Evolutionary conservation across 495 filamentous ascomycete species (phyloP).

Genomic region (Daldinia loculata): DNA sequence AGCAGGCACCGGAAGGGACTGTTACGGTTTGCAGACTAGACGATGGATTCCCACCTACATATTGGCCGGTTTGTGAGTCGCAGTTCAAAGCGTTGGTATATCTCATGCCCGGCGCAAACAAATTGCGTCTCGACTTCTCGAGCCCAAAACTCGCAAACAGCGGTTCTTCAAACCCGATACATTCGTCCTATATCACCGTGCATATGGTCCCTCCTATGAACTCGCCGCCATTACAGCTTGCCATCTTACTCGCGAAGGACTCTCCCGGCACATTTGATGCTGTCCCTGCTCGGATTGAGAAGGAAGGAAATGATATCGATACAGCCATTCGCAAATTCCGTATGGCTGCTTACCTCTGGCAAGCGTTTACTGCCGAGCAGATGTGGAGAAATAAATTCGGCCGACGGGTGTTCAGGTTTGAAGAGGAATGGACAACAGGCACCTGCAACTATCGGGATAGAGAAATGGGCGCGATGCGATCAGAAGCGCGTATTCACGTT

Average conservation of each 20-base stretch:
- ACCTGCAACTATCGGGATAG: conserved; percentile 76
- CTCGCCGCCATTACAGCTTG: conserved; percentile 82
- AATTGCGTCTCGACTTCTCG: conserved; percentile 82
- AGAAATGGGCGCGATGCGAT: conserved; percentile 75
- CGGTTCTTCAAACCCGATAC: conserved; percentile 71
- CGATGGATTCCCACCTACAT: conserved; percentile 79
- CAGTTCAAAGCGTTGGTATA: conserved; percentile 90
- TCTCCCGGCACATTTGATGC: conserved; percentile 88
- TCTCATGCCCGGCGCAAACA: conserved; percentile 87
- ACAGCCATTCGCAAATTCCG: conserved; percentile 84
- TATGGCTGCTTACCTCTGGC: conserved; percentile 94
- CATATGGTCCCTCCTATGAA: conserved; percentile 83
- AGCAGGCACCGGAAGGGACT: conserved; percentile 77
- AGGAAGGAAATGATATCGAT: conserved; percentile 82
- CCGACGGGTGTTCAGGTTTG: conserved; percentile 83
- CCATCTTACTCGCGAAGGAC: conserved; percentile 84
- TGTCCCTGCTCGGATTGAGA: conserved; percentile 73
- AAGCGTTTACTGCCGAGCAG: conserved; percentile 93
- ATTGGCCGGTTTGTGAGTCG: conserved; percentile 85
- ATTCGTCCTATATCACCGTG: conserved; percentile 79
- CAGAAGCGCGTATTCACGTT: conserved; percentile 87
- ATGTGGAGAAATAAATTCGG: conserved; percentile 90
- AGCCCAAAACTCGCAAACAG: conserved; percentile 80
- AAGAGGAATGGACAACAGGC: conserved; percentile 91
- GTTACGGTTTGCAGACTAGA: conserved; percentile 83